Evolutionary conservation across 495 filamentous ascomycete genomes (phyloP), one percentile per base, ranked within the genome.

Genomic region (Clohesyomyces aquaticus): DNA sequence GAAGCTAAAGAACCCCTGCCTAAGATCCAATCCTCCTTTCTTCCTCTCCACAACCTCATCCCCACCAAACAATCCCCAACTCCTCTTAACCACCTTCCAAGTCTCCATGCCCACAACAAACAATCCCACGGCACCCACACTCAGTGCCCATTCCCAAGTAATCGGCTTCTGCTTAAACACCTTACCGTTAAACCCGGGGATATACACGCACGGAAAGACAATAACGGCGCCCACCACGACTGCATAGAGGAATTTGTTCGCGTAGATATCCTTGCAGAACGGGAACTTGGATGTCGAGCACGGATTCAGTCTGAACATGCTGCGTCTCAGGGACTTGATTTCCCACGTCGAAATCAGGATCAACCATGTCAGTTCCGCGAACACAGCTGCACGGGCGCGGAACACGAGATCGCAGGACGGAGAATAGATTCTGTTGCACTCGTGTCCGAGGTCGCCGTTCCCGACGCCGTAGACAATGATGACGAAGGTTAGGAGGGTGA

Each of bases 121-220:
- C 8, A 88, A 55, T 3, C 78, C 68, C 2, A 82, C 79, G 54
- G 82, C 82, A 3, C 85, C 66, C 41, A 83, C 46, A 6, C 42
- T 78, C 41, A 84, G 82, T 21, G 79, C 85, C 87, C 87, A 90
- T 69, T 91, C 87, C 87, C 87, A 89, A 46, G 70, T 78, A 49
- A 91, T 90, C 21, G 75, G 74, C 26, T 75, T 78, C 67, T 90
- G 88, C 71, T 89, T 89, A 77, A 91, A 91, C 3, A 90, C 85
- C 14, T 78, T 72, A 0, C 71, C 78, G 68, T 90, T 90, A n/a
- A 91, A 72, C 11, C 77, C 80, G 0, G 88, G 87, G 26, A 91
- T 85, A 68, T 90, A 89, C 0, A 90, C 82, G 14, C 85, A 83
- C 0, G 87, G 86, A 65, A 90, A 89, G 1, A 87, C 83, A 68